Base-by-base conservation (phyloP, 2,329 filamentous ascomycete species). In the Hypoxylon sp. region DNA sequence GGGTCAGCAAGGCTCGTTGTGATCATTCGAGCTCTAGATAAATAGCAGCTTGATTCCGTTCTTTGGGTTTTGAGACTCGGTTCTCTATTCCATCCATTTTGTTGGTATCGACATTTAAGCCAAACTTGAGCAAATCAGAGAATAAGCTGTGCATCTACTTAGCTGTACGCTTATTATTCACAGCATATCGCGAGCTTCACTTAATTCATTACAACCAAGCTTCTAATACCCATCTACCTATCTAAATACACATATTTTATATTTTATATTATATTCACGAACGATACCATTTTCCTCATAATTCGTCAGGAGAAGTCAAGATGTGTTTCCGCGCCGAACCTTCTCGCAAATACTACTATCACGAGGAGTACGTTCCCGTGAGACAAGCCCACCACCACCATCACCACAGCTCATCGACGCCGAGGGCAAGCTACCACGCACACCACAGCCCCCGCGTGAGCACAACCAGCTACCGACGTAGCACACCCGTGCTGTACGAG, bases 251-350 rank as follows among this genome's bases (percentile, higher is more conserved):
- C 4, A 27, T 11, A 7, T 25, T 4, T 7, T 11, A 19, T 35
- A 12, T n/a, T n/a, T n/a, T n/a, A n/a, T n/a, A n/a, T n/a, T n/a
- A n/a, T n/a, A n/a, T n/a, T n/a, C n/a, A n/a, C n/a, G n/a, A n/a
- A n/a, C n/a, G n/a, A n/a, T n/a, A n/a, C n/a, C n/a, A n/a, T n/a
- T n/a, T n/a, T n/a, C n/a, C n/a, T n/a, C n/a, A n/a, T n/a, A n/a
- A n/a, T n/a, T n/a, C 12, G 12, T 12, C 21, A 13, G 23, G 20
- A 17, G 34, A 34, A 49, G 25, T 31, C 47, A 34, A 55, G 40
- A 82, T 82, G 79, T 82, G 79, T 63, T 80, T 82, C 71, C 64
- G 70, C 35, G 57, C 69, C 45, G 70, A 74, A 51, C 73, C 75
- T 45, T 68, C 65, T 20, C 75, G 72, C 29, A 74, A 74, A 35